Conservation (phyloP, 257 asterid genomes). For the Gynochthodes officinalis region DNA sequence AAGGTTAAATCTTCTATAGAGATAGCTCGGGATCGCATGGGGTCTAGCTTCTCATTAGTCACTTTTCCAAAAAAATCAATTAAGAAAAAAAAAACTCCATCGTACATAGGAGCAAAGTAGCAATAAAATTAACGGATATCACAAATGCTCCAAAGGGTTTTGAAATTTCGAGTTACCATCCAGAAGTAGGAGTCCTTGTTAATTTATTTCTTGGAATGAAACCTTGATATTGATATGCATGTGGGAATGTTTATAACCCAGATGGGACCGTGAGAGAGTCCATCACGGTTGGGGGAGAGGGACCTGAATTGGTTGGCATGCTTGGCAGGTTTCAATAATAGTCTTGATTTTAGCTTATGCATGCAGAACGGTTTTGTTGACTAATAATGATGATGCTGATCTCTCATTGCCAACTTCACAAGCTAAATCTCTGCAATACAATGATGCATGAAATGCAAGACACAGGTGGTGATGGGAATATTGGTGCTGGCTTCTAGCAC, state of each 20-base stretch:
- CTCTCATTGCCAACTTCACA: conserved; percentile 22
- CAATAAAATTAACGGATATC: no score
- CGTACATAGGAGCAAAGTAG: no score
- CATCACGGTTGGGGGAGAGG: conserved; percentile 12
- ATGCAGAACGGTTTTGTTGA: conserved; percentile 14
- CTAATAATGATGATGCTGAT: no score
- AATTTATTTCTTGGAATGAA: no score
- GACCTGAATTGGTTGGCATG: conserved; percentile 1
- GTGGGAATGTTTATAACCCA: conserved; percentile 6
- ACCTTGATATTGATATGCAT: conserved; percentile 19
- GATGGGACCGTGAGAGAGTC: conserved; percentile 15
- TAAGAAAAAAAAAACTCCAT: no score
- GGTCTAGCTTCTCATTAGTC: background rate
- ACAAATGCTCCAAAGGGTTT: no score
- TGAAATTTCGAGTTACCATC: no score
- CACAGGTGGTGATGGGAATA: background rate
- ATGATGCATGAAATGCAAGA: no score
- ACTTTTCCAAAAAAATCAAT: background rate
- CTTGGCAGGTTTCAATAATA: conserved; percentile 20
- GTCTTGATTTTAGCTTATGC: conserved; percentile 1
- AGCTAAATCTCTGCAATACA: background rate
- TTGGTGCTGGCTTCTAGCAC: background rate
- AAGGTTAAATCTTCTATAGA: no score
- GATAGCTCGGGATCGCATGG: no score
- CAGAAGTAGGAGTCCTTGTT: background rate